phyloP scores from a whole-genome alignment of 2,329 filamentous ascomycete species.

The Tolypocladium ophioglossoides region DNA sequence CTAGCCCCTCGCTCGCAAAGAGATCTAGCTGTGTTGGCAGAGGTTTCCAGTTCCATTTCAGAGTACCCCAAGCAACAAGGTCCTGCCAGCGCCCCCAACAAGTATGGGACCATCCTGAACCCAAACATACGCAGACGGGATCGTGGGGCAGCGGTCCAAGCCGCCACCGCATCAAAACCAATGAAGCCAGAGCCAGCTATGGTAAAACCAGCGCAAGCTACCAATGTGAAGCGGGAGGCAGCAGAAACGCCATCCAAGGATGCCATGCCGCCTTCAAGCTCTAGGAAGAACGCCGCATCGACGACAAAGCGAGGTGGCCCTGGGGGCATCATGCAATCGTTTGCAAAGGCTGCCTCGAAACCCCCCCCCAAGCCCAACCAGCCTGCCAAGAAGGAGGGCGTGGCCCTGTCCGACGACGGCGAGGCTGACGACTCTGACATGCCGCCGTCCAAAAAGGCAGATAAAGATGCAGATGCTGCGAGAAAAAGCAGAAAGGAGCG shows the following conservation, averaged over 20 bases:
- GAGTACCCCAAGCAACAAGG: slow-evolving; percentile 47
- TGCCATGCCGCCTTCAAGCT: slow-evolving; percentile 12
- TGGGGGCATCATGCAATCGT: slow-evolving; percentile 64
- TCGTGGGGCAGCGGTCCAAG: slow-evolving; percentile 22
- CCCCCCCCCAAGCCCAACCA: slow-evolving; percentile 37
- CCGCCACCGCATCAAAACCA: slow-evolving; percentile 14
- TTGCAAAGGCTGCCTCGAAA: slow-evolving; percentile 48
- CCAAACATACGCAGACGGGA: slow-evolving; percentile 47
- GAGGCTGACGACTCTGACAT: slow-evolving; percentile 28
- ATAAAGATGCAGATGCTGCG: slow-evolving; percentile 12
- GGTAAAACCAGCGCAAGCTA: background rate
- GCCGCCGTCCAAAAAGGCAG: slow-evolving; percentile 14
- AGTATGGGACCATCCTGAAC: slow-evolving; percentile 69
- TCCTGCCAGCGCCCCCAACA: slow-evolving; percentile 43
- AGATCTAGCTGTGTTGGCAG: slow-evolving; percentile 60
- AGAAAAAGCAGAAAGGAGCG: slow-evolving; percentile 23
- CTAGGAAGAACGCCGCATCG: slow-evolving; percentile 22
- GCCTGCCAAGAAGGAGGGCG: slow-evolving; percentile 17
- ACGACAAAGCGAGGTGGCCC: slow-evolving; percentile 47
- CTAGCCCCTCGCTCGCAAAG: slow-evolving; percentile 59
- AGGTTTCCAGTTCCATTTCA: slow-evolving; percentile 54
- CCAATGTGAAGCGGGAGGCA: slow-evolving; percentile 21
- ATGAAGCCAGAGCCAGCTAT: slow-evolving; percentile 20
- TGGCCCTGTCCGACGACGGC: slow-evolving; percentile 28
- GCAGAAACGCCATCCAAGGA: slow-evolving; percentile 12